Percentiles rank a stretch among this genome's conserved stretches.
These are phyloP conservation scores for Fusarium cyanostomum DNA, from an alignment of 2,329 filamentous ascomycete species.

Conservation along the genomic window DNA sequence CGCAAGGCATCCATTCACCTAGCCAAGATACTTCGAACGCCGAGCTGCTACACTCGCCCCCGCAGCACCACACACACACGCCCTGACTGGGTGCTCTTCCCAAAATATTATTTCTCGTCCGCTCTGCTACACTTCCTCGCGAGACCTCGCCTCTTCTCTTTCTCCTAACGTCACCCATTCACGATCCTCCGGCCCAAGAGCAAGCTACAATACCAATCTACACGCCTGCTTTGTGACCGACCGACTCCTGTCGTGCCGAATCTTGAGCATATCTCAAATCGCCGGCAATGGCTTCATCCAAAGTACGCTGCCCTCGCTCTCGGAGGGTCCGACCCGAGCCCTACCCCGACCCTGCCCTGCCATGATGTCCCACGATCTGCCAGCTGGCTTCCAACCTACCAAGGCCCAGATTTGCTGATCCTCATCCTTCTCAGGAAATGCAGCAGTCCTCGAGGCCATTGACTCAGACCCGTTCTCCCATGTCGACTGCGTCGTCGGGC, in stretches of 20 bases:
- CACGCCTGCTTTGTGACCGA: conserved; percentile 44
- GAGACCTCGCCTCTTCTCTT: conserved; percentile 37
- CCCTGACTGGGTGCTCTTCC: conserved; percentile 45
- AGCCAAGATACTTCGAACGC: conserved; percentile 38
- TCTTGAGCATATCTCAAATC: conserved; percentile 48
- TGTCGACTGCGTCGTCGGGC: conserved; percentile 67
- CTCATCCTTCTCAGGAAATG: conserved; percentile 63
- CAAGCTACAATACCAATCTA: conserved; percentile 35
- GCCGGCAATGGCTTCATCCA: conserved; percentile 69
- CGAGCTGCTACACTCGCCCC: conserved; percentile 41
- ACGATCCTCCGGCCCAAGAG: conserved; percentile 25
- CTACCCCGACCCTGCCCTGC: conserved; percentile 32
- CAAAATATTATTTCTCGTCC: conserved; percentile 55
- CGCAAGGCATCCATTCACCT: conserved; percentile 47
- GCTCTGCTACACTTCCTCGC: conserved; percentile 42
- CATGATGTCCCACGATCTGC: conserved; percentile 42
- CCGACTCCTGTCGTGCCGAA: conserved; percentile 47
- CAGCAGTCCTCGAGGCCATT: conserved; percentile 73
- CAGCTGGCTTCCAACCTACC: conserved; percentile 45
- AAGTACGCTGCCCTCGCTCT: conserved; percentile 56
- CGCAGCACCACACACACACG: conserved; percentile 45
- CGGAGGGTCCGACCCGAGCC: conserved; percentile 36
- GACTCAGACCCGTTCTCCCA: conserved; percentile 68
- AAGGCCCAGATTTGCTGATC: conserved; percentile 50
- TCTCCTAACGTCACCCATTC: conserved; percentile 26